These are phyloP conservation scores for Talaromyces sp. DNA, from an alignment of 2,329 filamentous ascomycete species.

Conservation along the genomic window DNA sequence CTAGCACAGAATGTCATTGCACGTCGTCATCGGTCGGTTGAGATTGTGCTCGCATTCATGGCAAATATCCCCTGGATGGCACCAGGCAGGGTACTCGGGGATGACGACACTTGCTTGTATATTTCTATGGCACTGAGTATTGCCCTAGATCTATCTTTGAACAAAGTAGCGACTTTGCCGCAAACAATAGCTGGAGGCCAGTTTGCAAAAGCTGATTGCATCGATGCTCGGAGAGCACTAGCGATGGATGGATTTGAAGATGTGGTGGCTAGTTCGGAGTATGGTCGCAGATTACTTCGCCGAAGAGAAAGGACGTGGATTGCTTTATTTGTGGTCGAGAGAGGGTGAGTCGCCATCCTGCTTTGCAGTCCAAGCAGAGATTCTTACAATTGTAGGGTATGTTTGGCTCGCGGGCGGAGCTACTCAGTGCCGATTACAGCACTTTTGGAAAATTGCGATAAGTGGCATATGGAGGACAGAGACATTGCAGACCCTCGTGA, in stretches of 20 bases:
- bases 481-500: slow-evolving; percentile 64
- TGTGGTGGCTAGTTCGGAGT: slow-evolving; percentile 58
- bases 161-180: slow-evolving; percentile 64
- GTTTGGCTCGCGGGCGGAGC: slow-evolving; percentile 64
- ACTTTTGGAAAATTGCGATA: slow-evolving; percentile 64
- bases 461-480: slow-evolving; percentile 59
- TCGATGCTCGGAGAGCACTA: slow-evolving; percentile 64
- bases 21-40: slow-evolving; percentile 64
- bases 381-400: slow-evolving; percentile 49
- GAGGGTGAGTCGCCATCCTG: slow-evolving; percentile 50
- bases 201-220: slow-evolving; percentile 63
- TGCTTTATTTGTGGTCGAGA: slow-evolving; percentile 67
- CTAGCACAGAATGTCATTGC: slow-evolving; percentile 62
- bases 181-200: slow-evolving; percentile 47
- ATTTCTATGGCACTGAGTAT: slow-evolving; percentile 67
- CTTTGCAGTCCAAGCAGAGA: slow-evolving; percentile 13
- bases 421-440: slow-evolving; percentile 67
- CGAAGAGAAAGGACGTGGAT: slow-evolving; percentile 68
- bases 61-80: slow-evolving; percentile 75
- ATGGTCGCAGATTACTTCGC: slow-evolving; percentile 60
- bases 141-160: slow-evolving; percentile 65
- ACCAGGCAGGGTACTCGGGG: slow-evolving; percentile 37
- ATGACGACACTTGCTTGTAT: slow-evolving; percentile 70
- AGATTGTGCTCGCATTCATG: slow-evolving; percentile 73
- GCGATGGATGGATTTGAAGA: slow-evolving; percentile 66